Evolutionary conservation across 2,329 filamentous ascomycete genomes (phyloP), one percentile per base, ranked within the genome.

Genomic region (Apiospora sp.): DNA sequence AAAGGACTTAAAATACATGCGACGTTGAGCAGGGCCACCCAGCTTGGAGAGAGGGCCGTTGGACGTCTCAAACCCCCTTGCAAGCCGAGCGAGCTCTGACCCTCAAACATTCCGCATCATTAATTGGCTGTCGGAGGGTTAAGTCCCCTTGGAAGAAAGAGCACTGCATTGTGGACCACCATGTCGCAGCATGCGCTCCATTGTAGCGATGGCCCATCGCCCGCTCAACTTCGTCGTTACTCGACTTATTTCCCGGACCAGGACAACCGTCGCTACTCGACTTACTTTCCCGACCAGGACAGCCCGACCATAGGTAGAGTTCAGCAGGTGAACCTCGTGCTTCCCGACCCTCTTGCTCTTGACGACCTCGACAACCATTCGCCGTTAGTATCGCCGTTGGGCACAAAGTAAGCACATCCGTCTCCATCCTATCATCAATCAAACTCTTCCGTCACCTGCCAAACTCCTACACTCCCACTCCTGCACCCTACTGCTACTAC

Each of bases 231-330:
- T 41, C 58, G 58, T 41, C 58, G 58, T 22, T 61, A 37, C 54
- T 64, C 58, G 34, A 64, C 58, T 41, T 64, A 64, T 41, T 64
- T 64, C 22, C 58, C 58, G 14, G 67, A 69, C 67, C 44, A 48
- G 24, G 67, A 69, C 67, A 69, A 19, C 44, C 67, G 58, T 64
- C 58, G 58, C 58, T 64, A 41, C 58, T 64, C 58, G 22, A 64
- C 58, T 41, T 64, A 64, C 22, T 64, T 64, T 64, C 58, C 58
- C 67, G 67, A 69, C 67, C 44, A 48, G 67, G 67, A 69, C 67
- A 69, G 67, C 67, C 67, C 67, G 44, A 69, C 67, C 67, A 69
- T 69, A n/a, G 67, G 67, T 37, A 69, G 67, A 49, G 34, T 49
- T 34, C 43, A 49, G 67, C 67, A 49, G 67, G 44, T 69, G 12